Evolutionary conservation across 2,329 filamentous ascomycete species (phyloP).

Genomic region (Myriosclerotinia curreyana): DNA sequence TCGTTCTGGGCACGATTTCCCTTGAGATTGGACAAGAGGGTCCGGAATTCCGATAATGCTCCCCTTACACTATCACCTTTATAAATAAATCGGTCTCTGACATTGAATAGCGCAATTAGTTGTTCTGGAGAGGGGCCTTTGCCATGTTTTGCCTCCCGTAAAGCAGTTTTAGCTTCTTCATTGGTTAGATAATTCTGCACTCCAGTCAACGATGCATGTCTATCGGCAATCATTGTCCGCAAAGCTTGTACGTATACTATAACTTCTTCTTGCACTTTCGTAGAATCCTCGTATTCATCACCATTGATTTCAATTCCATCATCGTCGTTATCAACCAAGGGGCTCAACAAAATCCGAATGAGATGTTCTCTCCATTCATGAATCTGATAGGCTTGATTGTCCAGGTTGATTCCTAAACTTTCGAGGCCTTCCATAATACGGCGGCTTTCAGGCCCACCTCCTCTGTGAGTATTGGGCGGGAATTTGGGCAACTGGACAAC

Average conservation of each 20-base stretch:
- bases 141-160: constrained; percentile 57
- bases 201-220: constrained; percentile 72
- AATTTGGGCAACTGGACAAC: constrained; percentile 65
- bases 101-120: constrained; percentile 50
- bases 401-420: constrained; percentile 65
- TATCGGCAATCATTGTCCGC: constrained; percentile 72
- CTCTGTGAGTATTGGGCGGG: constrained; percentile 48
- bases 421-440: constrained; percentile 56
- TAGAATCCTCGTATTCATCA: constrained; percentile 85
- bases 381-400: constrained; percentile 68
- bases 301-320: constrained; percentile 73
- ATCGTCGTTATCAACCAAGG: constrained; percentile 84
- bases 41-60: constrained; percentile 66
- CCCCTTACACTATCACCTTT: constrained; percentile 62
- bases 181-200: constrained; percentile 71
- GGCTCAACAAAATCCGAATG: constrained; percentile 66
- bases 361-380: constrained; percentile 73
- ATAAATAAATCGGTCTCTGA: constrained; percentile 50
- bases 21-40: constrained; percentile 57
- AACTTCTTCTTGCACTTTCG: constrained; percentile 82
- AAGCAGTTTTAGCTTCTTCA: constrained; percentile 61
- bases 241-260: constrained; percentile 82
- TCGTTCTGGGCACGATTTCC: constrained; percentile 63
- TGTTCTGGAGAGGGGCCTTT: constrained; percentile 70
- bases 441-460: constrained; percentile 40